Evolutionary conservation across 192 early-diverging fungal species (phyloP), one percentile per base, ranked within the genome.

Genomic region (Chytriomyces confervae): DNA sequence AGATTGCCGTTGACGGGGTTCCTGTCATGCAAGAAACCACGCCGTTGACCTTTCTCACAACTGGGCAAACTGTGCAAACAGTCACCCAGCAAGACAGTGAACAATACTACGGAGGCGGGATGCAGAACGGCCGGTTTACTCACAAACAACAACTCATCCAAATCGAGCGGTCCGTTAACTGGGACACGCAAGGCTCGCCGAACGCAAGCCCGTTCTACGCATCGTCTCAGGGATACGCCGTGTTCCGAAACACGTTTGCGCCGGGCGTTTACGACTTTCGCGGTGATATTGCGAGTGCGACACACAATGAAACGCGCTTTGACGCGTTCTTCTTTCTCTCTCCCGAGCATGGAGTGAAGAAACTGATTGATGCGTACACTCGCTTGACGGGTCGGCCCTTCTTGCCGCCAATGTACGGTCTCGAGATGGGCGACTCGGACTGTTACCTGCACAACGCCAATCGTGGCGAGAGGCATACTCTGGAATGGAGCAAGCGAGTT

Each of bases 191-290:
- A 8, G 69, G 50, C 13, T 57, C 57, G 7, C 66, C 66, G 11
- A 71, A 51, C 61, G 13, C 72, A 36, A 29, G 61, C 60, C 45
- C 61, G 18, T 74, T 74, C 44, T 74, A 60, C 72, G 43, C 61
- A 36, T 74, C 72, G 6, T 46, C 10, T 29, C 44, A 61, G 9
- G 72, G 72, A 62, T 74, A 74, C 61, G 72, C 36, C 7, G 43
- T 74, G 8, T 74, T 74, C 20, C 61, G 72, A 18, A 74, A 74
- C 72, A 74, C 72, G 27, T 74, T 62, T 44, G 16, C 60, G n/a
- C 72, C 72, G 6, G 72, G 72, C 20, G 0, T 29, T 29, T 74
- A 74, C 72, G 48, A 50, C 45, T 74, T 74, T 46, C 13, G n/a
- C 10, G 29, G 61, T 18, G 13, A 24, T 13, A 11, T 29, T n/a